Evolutionary conservation across 2,329 filamentous ascomycete genomes (phyloP).

Genomic region (Paraconiothyrium sp.): DNA sequence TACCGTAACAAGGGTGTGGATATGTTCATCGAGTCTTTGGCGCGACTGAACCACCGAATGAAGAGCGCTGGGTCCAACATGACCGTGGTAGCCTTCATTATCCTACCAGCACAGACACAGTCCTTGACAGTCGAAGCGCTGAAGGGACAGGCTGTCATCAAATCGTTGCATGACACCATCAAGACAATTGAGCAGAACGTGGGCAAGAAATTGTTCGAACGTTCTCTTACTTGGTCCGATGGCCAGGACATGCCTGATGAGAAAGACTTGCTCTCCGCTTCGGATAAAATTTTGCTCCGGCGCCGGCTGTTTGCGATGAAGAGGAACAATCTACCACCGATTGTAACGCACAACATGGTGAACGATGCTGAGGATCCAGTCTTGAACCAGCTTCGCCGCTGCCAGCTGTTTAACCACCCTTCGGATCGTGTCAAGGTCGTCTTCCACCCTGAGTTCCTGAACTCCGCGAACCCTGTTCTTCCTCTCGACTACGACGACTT

Average conservation of each 20-base stretch:
- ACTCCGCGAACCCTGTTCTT: slow-evolving; percentile 92
- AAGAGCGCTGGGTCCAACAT: slow-evolving; percentile 86
- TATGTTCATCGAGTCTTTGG: slow-evolving; percentile 98
- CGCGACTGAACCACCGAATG: slow-evolving; percentile 91
- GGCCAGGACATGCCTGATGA: slow-evolving; percentile 93
- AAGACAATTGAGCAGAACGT: slow-evolving; percentile 93
- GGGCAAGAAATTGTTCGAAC: slow-evolving; percentile 92
- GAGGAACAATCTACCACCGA: slow-evolving; percentile 85
- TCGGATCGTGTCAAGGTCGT: slow-evolving; percentile 95
- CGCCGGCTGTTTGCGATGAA: slow-evolving; percentile 97
- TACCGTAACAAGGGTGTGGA: slow-evolving; percentile 99
- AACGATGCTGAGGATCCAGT: slow-evolving; percentile 95
- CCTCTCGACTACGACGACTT: slow-evolving; percentile 99
- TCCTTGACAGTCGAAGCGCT: slow-evolving; percentile 95
- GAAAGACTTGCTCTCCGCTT: slow-evolving; percentile 91
- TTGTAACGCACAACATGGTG: slow-evolving; percentile 98
- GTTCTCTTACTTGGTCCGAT: slow-evolving; percentile 94
- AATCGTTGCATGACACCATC: slow-evolving; percentile 91
- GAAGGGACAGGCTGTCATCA: slow-evolving; percentile 96
- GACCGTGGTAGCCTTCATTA: slow-evolving; percentile 96
- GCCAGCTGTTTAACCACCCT: slow-evolving; percentile 96
- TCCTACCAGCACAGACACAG: slow-evolving; percentile 96
- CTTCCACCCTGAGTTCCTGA: slow-evolving; percentile 98
- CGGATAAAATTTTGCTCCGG: slow-evolving; percentile 91
- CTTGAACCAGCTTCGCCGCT: slow-evolving; percentile 92